Percentiles rank a stretch among this genome's conserved stretches.
Evolutionary conservation across 257 asterid genomes (phyloP).

Genomic region (Gentiana dahurica): DNA sequence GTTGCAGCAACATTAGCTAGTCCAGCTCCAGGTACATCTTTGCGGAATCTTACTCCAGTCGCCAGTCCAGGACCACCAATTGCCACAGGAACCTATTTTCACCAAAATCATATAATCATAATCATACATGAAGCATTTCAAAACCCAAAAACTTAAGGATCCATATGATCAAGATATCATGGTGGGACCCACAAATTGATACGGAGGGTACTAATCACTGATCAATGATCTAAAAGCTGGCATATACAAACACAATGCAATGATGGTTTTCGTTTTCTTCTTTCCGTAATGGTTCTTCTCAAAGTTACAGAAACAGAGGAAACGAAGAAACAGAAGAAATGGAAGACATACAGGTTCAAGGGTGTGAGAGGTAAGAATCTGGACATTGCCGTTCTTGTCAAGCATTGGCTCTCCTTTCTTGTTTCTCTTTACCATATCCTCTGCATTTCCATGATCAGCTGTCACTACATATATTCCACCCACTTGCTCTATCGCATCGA

Average conservation of each 20-base stretch:
- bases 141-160: too few species aligned
- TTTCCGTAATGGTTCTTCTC: too few species aligned
- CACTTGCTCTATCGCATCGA: slow-evolving; percentile 85
- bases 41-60: not conserved
- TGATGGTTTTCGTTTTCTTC: too few species aligned
- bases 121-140: too few species aligned
- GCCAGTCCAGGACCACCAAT: slow-evolving; percentile 2
- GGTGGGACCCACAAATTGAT: too few species aligned
- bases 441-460: slow-evolving; percentile 98
- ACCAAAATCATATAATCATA: too few species aligned
- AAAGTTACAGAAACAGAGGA: too few species aligned
- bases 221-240: too few species aligned
- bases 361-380: slow-evolving; percentile 34
- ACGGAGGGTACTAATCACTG: too few species aligned
- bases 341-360: slow-evolving; percentile 61
- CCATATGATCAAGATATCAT: too few species aligned
- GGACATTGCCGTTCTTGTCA: slow-evolving; percentile 57
- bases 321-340: too few species aligned
- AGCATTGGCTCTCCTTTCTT: slow-evolving; percentile 83
- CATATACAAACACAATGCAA: too few species aligned
- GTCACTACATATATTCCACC: slow-evolving; percentile 93
- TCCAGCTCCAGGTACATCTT: not conserved
- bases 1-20: not conserved
- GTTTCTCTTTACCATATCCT: slow-evolving; percentile 94
- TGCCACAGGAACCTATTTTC: not conserved